Base-by-base conservation (phyloP, 257 asterid species). In the Galeopsis tetrahit region DNA sequence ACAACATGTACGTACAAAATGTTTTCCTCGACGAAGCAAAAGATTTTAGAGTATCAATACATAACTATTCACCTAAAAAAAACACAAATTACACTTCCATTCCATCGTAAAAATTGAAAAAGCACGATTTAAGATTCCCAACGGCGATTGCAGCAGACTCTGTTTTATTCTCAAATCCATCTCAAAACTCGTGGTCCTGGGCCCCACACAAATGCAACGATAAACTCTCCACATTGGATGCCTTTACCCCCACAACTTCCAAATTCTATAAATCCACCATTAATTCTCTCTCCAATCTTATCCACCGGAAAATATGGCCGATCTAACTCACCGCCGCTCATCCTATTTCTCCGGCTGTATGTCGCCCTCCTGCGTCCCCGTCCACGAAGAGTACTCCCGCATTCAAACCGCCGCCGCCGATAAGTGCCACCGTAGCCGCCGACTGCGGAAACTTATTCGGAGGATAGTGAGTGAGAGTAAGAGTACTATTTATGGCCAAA, bases 361-460 rank as follows among this genome's bases (percentile, higher is more conserved):
- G 89, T 85, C 98, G 10, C 89, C 91, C 36, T 84, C 97, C 8
- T 92, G 95, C 61, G 85, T 90, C 1, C 91, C 92, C 4, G 89
- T 87, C 11, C 92, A 87, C 75, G 95, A 90, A 39, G 87, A 84
- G 9, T 90, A 90, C 85, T 68, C 91, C 2, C 94, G 90, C 66
- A 81, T 90, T 34, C 75, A 75, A 7, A 53, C 34, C 70, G n/a
- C 68, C 1, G 42, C 21, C 46, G 42, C 35, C 55, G 68, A 70
- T 10, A 75, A 57, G 70, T 15, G 69, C 65, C 81, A 69, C 44
- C 76, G 80, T 6, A 68, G 53, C 55, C 67, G 80, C 77, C 63
- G 79, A 69, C 74, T 87, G 79, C 84, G 83, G 33, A 83, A 81
- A 65, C 80, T 90, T 11, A 67, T 90, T 58, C 84, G 86, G 81